Evolutionary conservation across 2,329 filamentous ascomycete genomes (phyloP).

Genomic region (Parafenestella ontariensis): DNA sequence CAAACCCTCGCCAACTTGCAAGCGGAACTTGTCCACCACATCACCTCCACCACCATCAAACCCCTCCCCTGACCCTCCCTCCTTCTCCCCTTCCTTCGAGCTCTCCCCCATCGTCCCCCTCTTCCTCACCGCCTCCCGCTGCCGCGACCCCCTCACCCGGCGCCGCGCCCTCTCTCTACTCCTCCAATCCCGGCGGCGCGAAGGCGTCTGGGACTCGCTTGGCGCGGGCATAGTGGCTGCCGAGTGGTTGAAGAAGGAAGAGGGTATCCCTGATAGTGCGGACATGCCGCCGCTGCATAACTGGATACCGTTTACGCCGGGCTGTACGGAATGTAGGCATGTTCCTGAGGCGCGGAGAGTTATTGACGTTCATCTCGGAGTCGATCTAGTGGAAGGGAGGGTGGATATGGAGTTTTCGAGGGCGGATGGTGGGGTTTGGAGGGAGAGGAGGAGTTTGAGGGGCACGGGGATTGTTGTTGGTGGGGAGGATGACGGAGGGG

Average conservation of each 20-base stretch:
- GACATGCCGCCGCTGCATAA: conserved; percentile 23
- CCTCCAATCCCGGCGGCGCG: conserved; percentile 30
- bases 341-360: conserved; percentile 24
- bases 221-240: conserved; percentile 32
- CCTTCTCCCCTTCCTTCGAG: conserved; percentile 38
- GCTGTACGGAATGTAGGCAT: conserved; percentile 8
- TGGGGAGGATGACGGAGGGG: too few species aligned
- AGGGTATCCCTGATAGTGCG: conserved; percentile 21
- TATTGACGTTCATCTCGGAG: conserved; percentile 29
- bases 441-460: too few species aligned
- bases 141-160: conserved; percentile 35
- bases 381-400: too few species aligned
- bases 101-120: conserved; percentile 36
- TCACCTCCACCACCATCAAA: neutral
- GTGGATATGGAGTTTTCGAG: too few species aligned
- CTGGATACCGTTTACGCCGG: conserved; percentile 23
- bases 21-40: neutral
- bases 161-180: conserved; percentile 34
- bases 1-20: neutral
- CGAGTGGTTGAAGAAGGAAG: conserved; percentile 32
- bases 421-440: too few species aligned
- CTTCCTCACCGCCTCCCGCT: conserved; percentile 34
- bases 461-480: too few species aligned
- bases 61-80: conserved; percentile 6
- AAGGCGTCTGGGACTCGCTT: conserved; percentile 37